Base-by-base conservation (phyloP, 2,329 filamentous ascomycete species). In the Rachicladosporium sp. region DNA sequence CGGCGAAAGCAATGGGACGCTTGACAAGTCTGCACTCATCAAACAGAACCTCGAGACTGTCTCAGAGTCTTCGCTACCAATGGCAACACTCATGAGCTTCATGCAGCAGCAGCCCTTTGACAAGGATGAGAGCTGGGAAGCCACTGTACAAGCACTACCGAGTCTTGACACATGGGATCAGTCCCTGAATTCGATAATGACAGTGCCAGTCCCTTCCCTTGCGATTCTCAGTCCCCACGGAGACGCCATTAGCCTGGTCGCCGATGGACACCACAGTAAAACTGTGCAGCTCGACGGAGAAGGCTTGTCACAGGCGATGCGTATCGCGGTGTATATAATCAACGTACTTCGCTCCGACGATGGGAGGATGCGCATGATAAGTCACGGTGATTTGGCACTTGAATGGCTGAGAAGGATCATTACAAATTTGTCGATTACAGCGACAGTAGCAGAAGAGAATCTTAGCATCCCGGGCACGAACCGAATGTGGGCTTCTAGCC, bases 181-280 rank as follows among this genome's bases (percentile, higher is more conserved):
- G 10, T 73, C 82, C 10, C 59, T 94, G 2, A 53, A 57, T 0
- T 63, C 62, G 1, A 70, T 86, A 41, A 59, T 82, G 23, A 54
- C 61, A 1, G 50, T 63, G 1, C 71, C 78, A 2, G 73, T 75
- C 44, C 66, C 73, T 4, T 78, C 84, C 0, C 61, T 93, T 3
- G 76, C 84, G 0, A 73, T 94, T 4, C 84, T 80, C 2, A 88
- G 78, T 53, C 71, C 70, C 15, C 65, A 94, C 5, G 77, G 75
- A 1, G 85, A 85, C 3, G 75, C 76, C 1, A 73, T 82, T 4
- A 78, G 81, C 47, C 62, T 94, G 3, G 67, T 81, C 0, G 56
- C 63, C 8, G 35, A 48, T 31, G 34, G 44, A 46, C 50, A 48
- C 42, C 23, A 7, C 6, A 27, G 4, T 6, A 8, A 4, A 27